Base-by-base conservation (phyloP, 2,329 filamentous ascomycete genomes). In the Ophiostoma himal-ulmi region DNA sequence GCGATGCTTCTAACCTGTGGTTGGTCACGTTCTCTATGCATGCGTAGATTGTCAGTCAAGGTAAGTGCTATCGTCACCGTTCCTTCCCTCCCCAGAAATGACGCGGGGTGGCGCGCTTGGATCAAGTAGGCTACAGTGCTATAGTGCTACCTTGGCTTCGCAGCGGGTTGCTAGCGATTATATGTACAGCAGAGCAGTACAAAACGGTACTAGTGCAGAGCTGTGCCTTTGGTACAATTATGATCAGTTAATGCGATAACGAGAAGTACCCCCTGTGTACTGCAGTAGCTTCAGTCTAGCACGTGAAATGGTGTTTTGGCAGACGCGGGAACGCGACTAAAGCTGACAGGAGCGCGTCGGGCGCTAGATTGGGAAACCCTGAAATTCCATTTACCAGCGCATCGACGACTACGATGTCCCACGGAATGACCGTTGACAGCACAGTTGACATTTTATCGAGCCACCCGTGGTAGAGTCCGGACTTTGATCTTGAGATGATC, bases 211-310 rank as follows among this genome's bases (percentile, higher is more conserved):
- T 62, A 36, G 57, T 20, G 57, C 26, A 6, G 10, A 34, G 57
- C 26, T 34, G 11, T 17, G 52, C 4, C 5, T 34, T 20, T 34
- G 26, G 57, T 36, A 13, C 13, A 5, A 2, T 34, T 17, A 26
- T 3, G 26, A 6, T 26, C 22, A 30, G 34, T 36, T 34, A 20
- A 5, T 11, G 13, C 54, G 26, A 60, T 22, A 10, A 34, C 17
- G 7, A n/a, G 57, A 62, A 17, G 57, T 62, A 62, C 26, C 52
- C 57, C 57, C n/a, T 62, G 20, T 62, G 57, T 62, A 62, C 57
- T 62, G 57, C n/a, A 62, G 26, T 11, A 62, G 14, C 52, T 62
- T 7, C 20, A 36, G 26, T 2, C 14, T 26, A 62, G 14, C 57
- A 62, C 57, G 57, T 62, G 57, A 30, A 62, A 6, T 62, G 57